Percentiles rank a stretch among this genome's conserved stretches.
phyloP scores from a whole-genome alignment of 177 flowering plant species.

The Vitis hybrid region DNA sequence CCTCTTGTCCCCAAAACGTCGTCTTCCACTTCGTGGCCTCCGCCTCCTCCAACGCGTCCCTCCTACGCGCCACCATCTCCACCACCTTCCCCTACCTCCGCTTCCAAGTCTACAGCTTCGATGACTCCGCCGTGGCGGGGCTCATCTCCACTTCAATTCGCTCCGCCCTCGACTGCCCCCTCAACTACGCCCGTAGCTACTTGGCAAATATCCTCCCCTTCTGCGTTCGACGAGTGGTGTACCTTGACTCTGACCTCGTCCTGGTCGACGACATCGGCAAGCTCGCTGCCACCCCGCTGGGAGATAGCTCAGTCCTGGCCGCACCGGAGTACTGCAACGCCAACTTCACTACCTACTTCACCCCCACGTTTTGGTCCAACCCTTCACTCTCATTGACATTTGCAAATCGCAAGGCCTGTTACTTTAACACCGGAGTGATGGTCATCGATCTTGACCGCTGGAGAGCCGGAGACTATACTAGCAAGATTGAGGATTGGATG shows the following conservation, averaged over 20 bases:
- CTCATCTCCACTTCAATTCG: conserved; percentile 89
- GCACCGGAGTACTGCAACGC: conserved; percentile 92
- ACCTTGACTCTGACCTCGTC: conserved; percentile 87
- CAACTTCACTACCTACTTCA: conserved; percentile 88
- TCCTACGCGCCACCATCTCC: conserved; percentile 50
- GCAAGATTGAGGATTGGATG: conserved; percentile 92
- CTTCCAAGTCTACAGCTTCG: conserved; percentile 60
- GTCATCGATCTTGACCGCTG: conserved; percentile 82
- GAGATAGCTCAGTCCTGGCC: conserved; percentile 46
- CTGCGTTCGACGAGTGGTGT: conserved; percentile 79
- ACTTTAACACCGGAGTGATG: conserved; percentile 95
- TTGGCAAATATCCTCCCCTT: conserved; percentile 63
- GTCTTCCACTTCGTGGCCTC: conserved; percentile 83
- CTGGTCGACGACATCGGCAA: conserved; percentile 91
- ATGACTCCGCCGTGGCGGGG: conserved; percentile 49
- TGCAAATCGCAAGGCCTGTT: conserved; percentile 60
- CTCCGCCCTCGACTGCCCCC: conserved; percentile 84
- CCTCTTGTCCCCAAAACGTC: conserved; percentile 82
- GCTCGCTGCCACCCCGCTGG: conserved; percentile 57
- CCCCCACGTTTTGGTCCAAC: conserved; percentile 85
- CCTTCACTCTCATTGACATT: conserved; percentile 73
- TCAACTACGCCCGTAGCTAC: conserved; percentile 90
- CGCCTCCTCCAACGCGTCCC: conserved; percentile 38
- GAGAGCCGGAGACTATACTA: conserved; percentile 73
- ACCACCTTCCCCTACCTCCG: conserved; percentile 77